Evolutionary conservation across 164 flowering plant genomes (phyloP), one percentile per base, ranked within the genome.

Genomic region (Euptelea pleiosperma): DNA sequence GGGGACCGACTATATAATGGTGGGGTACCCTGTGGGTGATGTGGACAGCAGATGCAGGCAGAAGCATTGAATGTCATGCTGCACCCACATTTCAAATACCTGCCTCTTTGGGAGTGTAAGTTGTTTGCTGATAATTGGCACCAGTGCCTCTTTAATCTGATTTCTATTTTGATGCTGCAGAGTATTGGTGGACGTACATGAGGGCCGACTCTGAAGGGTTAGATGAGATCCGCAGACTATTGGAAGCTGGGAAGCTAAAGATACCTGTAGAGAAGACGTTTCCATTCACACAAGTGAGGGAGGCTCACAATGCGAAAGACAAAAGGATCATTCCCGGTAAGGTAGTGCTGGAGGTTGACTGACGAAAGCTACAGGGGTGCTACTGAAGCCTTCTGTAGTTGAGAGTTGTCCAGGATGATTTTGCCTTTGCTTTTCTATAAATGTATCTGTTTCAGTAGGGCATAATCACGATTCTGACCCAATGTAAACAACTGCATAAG

Each of bases 131-230:
- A 14, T 42, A 22, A 31, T 21, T 21, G 24, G 24, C n/a, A 55
- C 8, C 28, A 34, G n/a, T 10, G 6, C n/a, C 29, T 1, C 16
- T 10, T 31, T 19, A 16, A 30, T 10, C 22, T 46, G 15, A 28
- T 54, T 8, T 4, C 35, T 41, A 16, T 40, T 45, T 35, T 67
- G 19, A 51, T 49, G 44, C 36, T 72, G 50, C 85, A 94, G 97
- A 82, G 31, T 91, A 94, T 61, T 87, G 67, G 62, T 94, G 97
- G 97, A 82, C 87, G 8, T 89, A 79, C 55, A 94, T 94, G 99
- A 87, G 97, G 62, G 82, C 93, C 11, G 97, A 94, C 67, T 44
- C 85, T 3, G 97, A 91, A 76, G 99, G 95, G 40, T 65, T 91
- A 44, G 57, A 77, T 40, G 89, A 91, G 77, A 86, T 91, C 14